These are phyloP conservation scores for Immersiella caudata DNA, from an alignment of 495 filamentous ascomycete genomes.

Conservation along the genomic window DNA sequence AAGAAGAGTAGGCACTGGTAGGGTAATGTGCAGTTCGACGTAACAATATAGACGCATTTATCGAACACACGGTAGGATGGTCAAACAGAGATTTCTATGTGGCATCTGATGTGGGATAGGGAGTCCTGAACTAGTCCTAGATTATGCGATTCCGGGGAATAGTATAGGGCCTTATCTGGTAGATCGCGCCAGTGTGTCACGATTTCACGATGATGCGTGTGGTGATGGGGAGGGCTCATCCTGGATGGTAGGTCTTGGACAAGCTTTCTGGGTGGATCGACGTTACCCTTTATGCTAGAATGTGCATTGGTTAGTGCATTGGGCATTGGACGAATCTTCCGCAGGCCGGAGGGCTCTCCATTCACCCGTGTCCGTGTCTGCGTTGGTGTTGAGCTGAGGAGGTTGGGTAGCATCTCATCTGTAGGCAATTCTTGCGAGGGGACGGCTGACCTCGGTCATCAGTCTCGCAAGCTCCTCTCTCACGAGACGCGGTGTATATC, in stretches of 20 bases:
- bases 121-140: background rate
- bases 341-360: background rate
- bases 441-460: background rate
- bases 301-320: background rate
- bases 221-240: background rate
- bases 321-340: background rate
- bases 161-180: background rate
- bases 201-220: background rate
- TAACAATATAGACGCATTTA: constrained; percentile 3
- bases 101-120: no score
- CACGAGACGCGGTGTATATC: background rate
- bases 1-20: no score
- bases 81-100: no score
- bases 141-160: background rate
- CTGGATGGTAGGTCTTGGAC: background rate
- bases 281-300: background rate
- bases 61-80: background rate
- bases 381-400: background rate
- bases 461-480: background rate
- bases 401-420: background rate
- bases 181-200: background rate
- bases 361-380: background rate
- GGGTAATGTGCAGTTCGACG: background rate
- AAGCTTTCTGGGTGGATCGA: background rate
- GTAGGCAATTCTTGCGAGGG: background rate